These are phyloP conservation scores for Rosa chinensis DNA, from an alignment of 306 rosid species.

Conservation along the genomic window DNA sequence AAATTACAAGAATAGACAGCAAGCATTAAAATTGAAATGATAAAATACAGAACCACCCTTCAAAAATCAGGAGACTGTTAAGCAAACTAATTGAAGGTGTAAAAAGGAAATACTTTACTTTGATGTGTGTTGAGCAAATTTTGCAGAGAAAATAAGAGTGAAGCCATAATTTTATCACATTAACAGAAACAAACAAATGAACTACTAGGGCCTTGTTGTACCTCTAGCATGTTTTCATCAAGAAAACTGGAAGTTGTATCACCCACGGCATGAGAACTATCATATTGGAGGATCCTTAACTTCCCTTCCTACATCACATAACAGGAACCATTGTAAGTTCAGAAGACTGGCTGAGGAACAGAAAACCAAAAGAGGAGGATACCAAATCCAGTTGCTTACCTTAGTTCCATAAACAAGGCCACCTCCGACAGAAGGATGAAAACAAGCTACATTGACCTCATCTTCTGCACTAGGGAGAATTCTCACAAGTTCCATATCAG, in stretches of 20 bases:
- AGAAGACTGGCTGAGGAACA: conserved; percentile 7
- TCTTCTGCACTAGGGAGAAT: conserved; percentile 99
- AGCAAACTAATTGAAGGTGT: not conserved
- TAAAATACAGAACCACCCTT: too few species aligned
- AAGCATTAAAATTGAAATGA: too few species aligned
- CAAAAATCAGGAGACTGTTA: not conserved
- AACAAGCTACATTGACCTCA: conserved; percentile 98
- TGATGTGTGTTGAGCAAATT: not conserved
- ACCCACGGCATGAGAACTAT: conserved; percentile 36
- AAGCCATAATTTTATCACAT: not conserved
- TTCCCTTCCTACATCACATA: conserved; percentile 83
- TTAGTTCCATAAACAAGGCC: conserved; percentile 99
- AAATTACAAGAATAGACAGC: too few species aligned
- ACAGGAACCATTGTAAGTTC: conserved; percentile 12
- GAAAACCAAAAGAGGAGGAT: not conserved
- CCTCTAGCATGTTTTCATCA: conserved; percentile 58
- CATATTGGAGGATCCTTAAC: conserved; percentile 70
- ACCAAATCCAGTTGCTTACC: conserved; percentile 41
- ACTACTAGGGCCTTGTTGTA: conserved; percentile 15
- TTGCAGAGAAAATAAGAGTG: not conserved
- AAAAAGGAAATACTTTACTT: not conserved
- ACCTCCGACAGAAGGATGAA: conserved; percentile 96
- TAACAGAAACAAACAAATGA: not conserved
- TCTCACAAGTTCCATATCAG: conserved; percentile 97
- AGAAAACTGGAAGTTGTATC: conserved; percentile 28